Base-by-base conservation (phyloP, 2,329 filamentous ascomycete genomes). In the Thelonectria olida region DNA sequence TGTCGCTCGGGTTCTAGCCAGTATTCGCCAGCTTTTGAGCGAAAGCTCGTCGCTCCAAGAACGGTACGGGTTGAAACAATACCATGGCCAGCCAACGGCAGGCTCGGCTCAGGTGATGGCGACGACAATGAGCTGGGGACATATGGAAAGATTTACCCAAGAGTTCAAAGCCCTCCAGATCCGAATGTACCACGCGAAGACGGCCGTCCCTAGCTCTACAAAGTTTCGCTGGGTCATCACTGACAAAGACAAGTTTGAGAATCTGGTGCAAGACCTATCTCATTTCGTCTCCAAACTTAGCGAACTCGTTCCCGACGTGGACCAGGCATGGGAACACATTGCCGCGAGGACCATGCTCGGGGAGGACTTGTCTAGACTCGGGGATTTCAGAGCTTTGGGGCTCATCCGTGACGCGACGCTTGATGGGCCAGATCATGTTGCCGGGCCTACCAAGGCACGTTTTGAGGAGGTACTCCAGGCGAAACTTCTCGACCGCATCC, bases 171-270 rank as follows among this genome's bases (percentile, higher is more conserved):
- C 23, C 15, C 22, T 47, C 5, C 10, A 20, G 22, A 45, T 22
- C 6, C 25, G 9, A 27, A 27, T 5, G 19, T 3, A 22, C 12
- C 28, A 41, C 2, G 7, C n/a, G 17, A 15, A 5, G 2, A 96
- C 87, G 74, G 97, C 93, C 22, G 90, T 86, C 12, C 4, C 31
- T 1, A 9, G 12, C 34, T 38, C 12, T 38, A 7, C 34, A 7
- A 58, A 53, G 22, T 2, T 42, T 12, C 49, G 50, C 15, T 59
- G 56, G 56, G 42, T 39, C 12, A 50, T 59, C 22, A n/a, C 7
- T 4, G 56, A 59, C 19, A 59, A 42, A 12, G 12, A 31, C 2
- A 41, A 54, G 19, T 59, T 59, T 36, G 42, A 50, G 17, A 20
- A 49, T 5, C 25, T 59, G 22, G 22, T 54, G 5, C 8, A 23